Evolutionary conservation across 345 rosid species (phyloP), one percentile per base, ranked within the genome.

Genomic region (Rhizophora apiculata): DNA sequence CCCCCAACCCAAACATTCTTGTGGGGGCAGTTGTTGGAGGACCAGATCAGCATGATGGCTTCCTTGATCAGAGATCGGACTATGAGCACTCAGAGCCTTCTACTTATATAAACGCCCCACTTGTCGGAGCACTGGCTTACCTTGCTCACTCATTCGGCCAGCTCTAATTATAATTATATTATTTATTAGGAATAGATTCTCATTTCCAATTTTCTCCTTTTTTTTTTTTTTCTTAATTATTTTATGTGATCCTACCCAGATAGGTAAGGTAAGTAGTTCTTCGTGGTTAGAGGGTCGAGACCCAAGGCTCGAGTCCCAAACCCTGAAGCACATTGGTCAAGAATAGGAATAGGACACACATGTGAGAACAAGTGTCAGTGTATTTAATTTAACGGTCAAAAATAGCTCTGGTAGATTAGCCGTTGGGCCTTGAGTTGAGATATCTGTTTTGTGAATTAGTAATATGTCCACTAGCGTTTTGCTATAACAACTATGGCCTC

Each of bases 111-210:
- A 75, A 75, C 46, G 65, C 78, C 3, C 78, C 78, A 5, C 65
- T 75, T 0, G 78, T 69, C 1, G 78, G 78, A 37, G 56, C 78
- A 5, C 26, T 67, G 73, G 46, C 72, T 22, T 67, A 60, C 62
- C 82, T 82, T 73, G 96, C 98, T 55, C 96, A 89, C 81, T 81
- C 98, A 1, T 93, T 79, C 30, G 93, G 92, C 62, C 98, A 93
- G 83, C 90, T 88, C 79, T 88, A 76, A 73, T 16, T 30, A 21
- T 46, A 1, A 3, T 21, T 13, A 21, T 15, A 29, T 4, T 9
- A 43, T 15, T 36, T 54, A 30, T 30, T 48, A 36, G 52, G 4
- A 3, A 4, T 43, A 43, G 19, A 43, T 43, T 43, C 19, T 11
- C 49, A 13, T 43, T 13, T 43, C 18, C 49, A 39, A n/a, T 62